Evolutionary conservation across 2,329 filamentous ascomycete genomes (phyloP), one percentile per base, ranked within the genome.

Genomic region (Nakataea oryzae): DNA sequence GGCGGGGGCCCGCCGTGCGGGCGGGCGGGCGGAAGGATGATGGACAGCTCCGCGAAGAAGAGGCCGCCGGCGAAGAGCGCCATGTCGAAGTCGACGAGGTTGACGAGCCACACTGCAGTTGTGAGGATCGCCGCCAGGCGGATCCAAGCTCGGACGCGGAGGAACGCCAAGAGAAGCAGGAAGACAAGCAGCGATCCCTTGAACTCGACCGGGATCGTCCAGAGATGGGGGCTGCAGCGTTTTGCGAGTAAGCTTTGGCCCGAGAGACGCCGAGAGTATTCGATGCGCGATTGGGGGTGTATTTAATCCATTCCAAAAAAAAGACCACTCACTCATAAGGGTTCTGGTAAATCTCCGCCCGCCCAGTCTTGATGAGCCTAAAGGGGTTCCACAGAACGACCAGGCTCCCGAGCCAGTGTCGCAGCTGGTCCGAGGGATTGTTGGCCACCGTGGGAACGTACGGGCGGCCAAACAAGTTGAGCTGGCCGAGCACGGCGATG

Each of bases 191-290:
- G 73, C 9, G 78, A 79, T 67, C 78, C 73, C 30, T 71, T 74
- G 61, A 78, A 76, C 62, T 81, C 78, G 62, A 79, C 73, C 0
- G 78, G 76, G 21, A 81, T 78, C 2, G 78, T 80, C 78, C 78
- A 81, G 13, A 47, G 41, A 3, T 47, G 21, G 21, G 17, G 79
- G 69, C 61, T 79, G 77, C 13, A 75, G 68, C 14, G 21, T 34
- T 12, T 4, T 55, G 54, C n/a, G 28, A 11, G 21, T n/a, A 12
- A 57, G 56, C 26, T 24, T 29, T 1, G 1, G 11, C 13, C 12
- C 30, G 63, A 78, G 75, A 63, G 78, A 79, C 5, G 65, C 67
- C 8, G 71, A 72, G 21, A n/a, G n/a, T n/a, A n/a, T n/a, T n/a
- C n/a, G n/a, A n/a, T n/a, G n/a, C n/a, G n/a, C n/a, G n/a, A n/a